These are phyloP conservation scores for Cucurbita ficifolia DNA, from an alignment of 306 rosid species.

Conservation along the genomic window DNA sequence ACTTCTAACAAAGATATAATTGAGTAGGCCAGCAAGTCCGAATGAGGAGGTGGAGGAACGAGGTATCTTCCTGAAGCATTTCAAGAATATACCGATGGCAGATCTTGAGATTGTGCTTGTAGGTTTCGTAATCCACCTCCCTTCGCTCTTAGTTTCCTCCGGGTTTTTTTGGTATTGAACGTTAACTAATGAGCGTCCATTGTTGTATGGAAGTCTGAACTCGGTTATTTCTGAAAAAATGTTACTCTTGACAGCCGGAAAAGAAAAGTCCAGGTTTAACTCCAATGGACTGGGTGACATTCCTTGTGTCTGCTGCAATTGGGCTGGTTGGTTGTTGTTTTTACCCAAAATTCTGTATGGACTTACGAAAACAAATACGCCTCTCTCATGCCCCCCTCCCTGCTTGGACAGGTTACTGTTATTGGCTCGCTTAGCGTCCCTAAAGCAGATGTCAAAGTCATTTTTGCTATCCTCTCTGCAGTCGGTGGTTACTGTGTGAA, in stretches of 20 bases:
- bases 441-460: slow-evolving; percentile 66
- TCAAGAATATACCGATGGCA: slow-evolving; percentile 78
- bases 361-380: neutral
- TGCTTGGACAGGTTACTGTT: slow-evolving; percentile 55
- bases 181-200: neutral
- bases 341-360: neutral
- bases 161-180: neutral
- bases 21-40: slow-evolving; percentile 40
- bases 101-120: slow-evolving; percentile 91
- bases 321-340: slow-evolving; percentile 61
- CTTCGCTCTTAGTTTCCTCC: neutral
- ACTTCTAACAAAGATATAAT: neutral
- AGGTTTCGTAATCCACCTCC: slow-evolving; percentile 15
- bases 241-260: slow-evolving; percentile 51
- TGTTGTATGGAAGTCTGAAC: neutral
- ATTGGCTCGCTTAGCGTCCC: slow-evolving; percentile 67
- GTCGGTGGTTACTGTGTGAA: slow-evolving; percentile 69
- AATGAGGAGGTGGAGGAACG: slow-evolving; percentile 35
- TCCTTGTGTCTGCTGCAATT: slow-evolving; percentile 69
- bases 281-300: slow-evolving; percentile 94
- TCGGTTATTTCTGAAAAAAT: neutral
- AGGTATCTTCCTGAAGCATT: slow-evolving; percentile 72
- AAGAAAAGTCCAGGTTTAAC: slow-evolving; percentile 92
- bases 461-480: slow-evolving; percentile 66
- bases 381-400: neutral